Conservation (phyloP, 495 filamentous ascomycete species). For the Lindgomyces ingoldianus region DNA sequence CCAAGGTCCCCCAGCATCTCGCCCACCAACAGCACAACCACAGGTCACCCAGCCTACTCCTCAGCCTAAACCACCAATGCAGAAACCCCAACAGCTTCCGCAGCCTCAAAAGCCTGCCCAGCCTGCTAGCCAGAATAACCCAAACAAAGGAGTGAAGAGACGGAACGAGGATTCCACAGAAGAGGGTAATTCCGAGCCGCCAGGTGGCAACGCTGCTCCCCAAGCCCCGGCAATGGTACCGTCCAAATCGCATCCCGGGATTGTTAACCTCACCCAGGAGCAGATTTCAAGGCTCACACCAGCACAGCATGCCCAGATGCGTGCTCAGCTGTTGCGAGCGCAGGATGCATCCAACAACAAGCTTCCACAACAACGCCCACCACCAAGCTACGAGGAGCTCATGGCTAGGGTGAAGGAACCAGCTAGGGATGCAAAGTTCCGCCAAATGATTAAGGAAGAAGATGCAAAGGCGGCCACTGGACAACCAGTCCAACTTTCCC, state of each 20-base stretch:
- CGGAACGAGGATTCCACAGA: conserved; percentile 62
- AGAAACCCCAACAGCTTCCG: conserved; percentile 33
- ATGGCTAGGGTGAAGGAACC: conserved; percentile 9
- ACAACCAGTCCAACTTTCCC: conserved; percentile 11
- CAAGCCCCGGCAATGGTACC: conserved; percentile 44
- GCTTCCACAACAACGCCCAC: conserved; percentile 12
- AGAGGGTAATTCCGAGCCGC: conserved; percentile 52
- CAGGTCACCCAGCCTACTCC: conserved; percentile 20
- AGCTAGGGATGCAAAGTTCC: conserved; percentile 8
- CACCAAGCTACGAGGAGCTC: conserved; percentile 12
- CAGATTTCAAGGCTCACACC: conserved; percentile 56
- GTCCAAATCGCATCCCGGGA: conserved; percentile 43
- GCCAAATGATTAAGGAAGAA: conserved; percentile 22
- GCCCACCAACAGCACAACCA: conserved; percentile 26
- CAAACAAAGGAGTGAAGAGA: conserved; percentile 56
- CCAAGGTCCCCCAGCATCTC: conserved; percentile 28
- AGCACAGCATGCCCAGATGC: conserved; percentile 47
- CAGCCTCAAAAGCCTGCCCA: conserved; percentile 29
- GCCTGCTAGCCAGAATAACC: conserved; percentile 21
- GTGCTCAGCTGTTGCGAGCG: conserved; percentile 31
- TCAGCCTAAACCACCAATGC: conserved; percentile 12
- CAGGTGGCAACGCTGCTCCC: conserved; percentile 37
- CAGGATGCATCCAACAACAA: conserved; percentile 35
- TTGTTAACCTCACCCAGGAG: conserved; percentile 48
- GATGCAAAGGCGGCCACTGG: conserved; percentile 6